Percentiles rank a stretch among this genome's conserved stretches.
These are phyloP conservation scores for Physcia stellaris DNA, from an alignment of 495 filamentous ascomycete species.

Conservation along the genomic window DNA sequence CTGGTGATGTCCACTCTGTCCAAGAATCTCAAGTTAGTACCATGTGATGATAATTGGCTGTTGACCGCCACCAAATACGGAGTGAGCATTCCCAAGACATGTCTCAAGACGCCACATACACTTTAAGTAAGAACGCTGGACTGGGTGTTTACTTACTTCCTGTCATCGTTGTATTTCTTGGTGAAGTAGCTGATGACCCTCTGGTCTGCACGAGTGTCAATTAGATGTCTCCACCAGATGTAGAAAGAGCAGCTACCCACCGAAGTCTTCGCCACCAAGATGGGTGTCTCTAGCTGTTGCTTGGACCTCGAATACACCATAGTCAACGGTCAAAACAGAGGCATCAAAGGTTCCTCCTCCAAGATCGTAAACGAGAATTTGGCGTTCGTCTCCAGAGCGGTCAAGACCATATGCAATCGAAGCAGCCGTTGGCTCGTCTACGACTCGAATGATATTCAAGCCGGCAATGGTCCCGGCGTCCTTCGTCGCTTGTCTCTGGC, in stretches of 20 bases:
- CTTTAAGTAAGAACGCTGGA: too few relatives aligned
- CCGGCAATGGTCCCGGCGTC: conserved; percentile 91
- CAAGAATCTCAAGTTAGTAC: too few relatives aligned
- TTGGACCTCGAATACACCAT: conserved; percentile 95
- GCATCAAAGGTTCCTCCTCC: conserved; percentile 99
- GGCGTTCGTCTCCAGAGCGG: conserved; percentile 72
- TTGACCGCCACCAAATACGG: too few relatives aligned
- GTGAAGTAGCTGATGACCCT: conserved; percentile 93
- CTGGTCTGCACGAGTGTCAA: too few relatives aligned
- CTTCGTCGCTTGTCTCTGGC: conserved; percentile 94
- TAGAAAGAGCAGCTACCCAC: too few relatives aligned
- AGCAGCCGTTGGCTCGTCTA: conserved; percentile 86
- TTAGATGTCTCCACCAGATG: too few relatives aligned
- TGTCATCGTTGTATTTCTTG: conserved; percentile 99
- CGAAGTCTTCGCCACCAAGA: conserved; percentile 99
- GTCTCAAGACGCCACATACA: too few relatives aligned
- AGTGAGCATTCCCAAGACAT: too few relatives aligned
- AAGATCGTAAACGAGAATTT: conserved; percentile 95
- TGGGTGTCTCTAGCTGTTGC: conserved; percentile 99
- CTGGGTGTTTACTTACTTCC: too few relatives aligned
- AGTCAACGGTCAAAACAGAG: conserved; percentile 89
- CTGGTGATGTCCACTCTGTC: conserved; percentile 82
- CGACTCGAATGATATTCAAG: conserved; percentile 92
- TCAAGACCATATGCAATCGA: conserved; percentile 68
- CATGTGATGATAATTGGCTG: too few relatives aligned